Evolutionary conservation across 768 basidiomycete species (phyloP), one percentile per base, ranked within the genome.

Genomic region (Paxillus involutus): DNA sequence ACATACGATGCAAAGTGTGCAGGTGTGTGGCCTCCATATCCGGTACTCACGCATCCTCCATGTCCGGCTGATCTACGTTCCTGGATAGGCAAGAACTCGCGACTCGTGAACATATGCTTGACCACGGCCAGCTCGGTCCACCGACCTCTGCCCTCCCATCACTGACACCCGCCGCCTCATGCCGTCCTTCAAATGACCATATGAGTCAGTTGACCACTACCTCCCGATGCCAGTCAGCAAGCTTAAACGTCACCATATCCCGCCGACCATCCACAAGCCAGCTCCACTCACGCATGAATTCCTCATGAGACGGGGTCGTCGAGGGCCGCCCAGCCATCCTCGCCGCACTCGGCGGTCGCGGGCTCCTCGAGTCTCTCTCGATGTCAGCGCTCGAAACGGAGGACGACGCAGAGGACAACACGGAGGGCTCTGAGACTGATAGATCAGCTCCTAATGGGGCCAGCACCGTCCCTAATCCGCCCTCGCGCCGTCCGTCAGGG

Each of bases 1-100:
- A 87, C 39, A 94, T 97, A 64, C 78, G 94, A 64, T 97, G 94
- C 72, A 94, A 90, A 71, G 91, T 89, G 86, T 96, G 94, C 76
- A 79, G 91, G 89, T 86, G 54, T 47, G 79, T 57, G 35, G 43
- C 11, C 7, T 21, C 45, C 14, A 6, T 16, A 12, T 3, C 3
- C n/a, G 33, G 13, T 17, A 29, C 53, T 41, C 44, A 6, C 17
- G 35, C 33, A 46, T 29, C 11, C 5, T 41, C 26, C 45, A 11
- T 37, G 35, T 44, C 44, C 21, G 53, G 45, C 29, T 41, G 24
- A 19, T 32, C 35, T 44, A 9, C 44, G 44, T 47, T 24, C 35
- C 44, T 50, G 29, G 29, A 56, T 50, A 88, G 92, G 63, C 85
- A 87, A 55, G 91, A 93, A 62, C 78, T 98, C 13, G 94, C 94